phyloP scores from a whole-genome alignment of 2,329 filamentous ascomycete species.

The Periconia digitata region DNA sequence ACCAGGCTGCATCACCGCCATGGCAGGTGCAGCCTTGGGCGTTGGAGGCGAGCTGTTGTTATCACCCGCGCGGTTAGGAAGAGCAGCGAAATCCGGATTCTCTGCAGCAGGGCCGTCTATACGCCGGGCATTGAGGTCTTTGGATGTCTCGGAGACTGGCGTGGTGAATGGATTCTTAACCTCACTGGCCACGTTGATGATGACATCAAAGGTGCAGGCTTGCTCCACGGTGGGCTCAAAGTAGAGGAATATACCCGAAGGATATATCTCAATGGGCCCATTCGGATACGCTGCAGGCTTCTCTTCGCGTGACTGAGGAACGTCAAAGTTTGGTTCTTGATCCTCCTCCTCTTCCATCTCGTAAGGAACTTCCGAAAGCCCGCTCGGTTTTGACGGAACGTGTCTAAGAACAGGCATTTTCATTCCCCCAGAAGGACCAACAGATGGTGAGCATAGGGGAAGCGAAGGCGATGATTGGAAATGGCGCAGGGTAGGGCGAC shows the following conservation, averaged over 20 bases:
- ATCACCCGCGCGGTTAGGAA: conserved; percentile 28
- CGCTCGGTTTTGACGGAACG: conserved; percentile 35
- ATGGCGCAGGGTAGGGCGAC: conserved; percentile 57
- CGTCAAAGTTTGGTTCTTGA: conserved; percentile 54
- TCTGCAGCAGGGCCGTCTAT: conserved; percentile 39
- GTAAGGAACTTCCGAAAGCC: conserved; percentile 61
- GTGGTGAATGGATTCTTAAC: conserved; percentile 72
- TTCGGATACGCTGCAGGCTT: conserved; percentile 82
- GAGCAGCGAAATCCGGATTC: conserved; percentile 38
- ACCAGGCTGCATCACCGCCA: conserved; percentile 29
- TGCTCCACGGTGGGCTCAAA: conserved; percentile 78
- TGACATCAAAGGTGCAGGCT: conserved; percentile 75
- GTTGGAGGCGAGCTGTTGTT: conserved; percentile 48
- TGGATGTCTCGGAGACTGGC: conserved; percentile 27
- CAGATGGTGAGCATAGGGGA: conserved; percentile 56
- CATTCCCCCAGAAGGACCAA: conserved; percentile 54
- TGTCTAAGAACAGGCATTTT: conserved; percentile 48
- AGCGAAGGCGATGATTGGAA: conserved; percentile 65
- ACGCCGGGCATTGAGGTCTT: conserved; percentile 39
- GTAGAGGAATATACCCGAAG: conserved; percentile 75
- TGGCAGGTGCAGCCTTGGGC: conserved; percentile 56
- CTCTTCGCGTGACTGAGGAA: conserved; percentile 62
- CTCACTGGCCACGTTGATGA: conserved; percentile 83
- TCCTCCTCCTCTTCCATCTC: conserved; percentile 72
- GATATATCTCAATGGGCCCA: conserved; percentile 80